A percentile compares a stretch with the other conserved stretches of the same genome.
These are phyloP conservation scores for Orobanche coerulescens DNA, from an alignment of 257 asterid species.

Conservation along the genomic window DNA sequence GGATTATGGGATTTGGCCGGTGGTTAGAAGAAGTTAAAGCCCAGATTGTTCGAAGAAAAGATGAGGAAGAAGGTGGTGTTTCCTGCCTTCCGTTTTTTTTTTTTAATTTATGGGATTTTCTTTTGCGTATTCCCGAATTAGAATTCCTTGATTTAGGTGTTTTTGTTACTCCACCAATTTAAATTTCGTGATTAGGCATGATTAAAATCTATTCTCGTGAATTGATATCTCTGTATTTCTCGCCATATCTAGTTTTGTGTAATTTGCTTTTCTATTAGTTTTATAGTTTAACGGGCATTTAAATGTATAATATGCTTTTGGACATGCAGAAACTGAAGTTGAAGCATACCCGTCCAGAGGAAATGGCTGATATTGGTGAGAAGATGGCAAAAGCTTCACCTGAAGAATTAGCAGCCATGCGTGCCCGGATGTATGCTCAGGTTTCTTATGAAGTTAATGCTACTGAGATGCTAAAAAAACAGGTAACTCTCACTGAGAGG, in stretches of 20 bases:
- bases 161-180: not conserved
- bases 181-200: slow-evolving; percentile 3
- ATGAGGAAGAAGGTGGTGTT: slow-evolving; percentile 55
- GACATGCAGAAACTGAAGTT: slow-evolving; percentile 81
- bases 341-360: slow-evolving; percentile 88
- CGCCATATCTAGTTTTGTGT: not conserved
- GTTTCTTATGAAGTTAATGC: slow-evolving; percentile 64
- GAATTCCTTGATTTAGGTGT: not conserved
- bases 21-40: slow-evolving; percentile 97
- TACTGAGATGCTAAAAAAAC: slow-evolving; percentile 83
- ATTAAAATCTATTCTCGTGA: not conserved
- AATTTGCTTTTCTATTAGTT: slow-evolving; percentile 7
- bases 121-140: not conserved
- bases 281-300: not conserved
- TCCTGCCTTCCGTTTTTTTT: not conserved
- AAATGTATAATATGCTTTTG: slow-evolving; percentile 45
- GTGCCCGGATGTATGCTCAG: slow-evolving; percentile 73
- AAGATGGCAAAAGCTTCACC: slow-evolving; percentile 93
- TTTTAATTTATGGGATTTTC: not conserved
- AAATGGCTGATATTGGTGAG: slow-evolving; percentile 81
- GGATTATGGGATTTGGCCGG: too few species aligned
- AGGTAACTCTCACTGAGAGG: too few species aligned
- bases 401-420: slow-evolving; percentile 80
- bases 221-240: not conserved
- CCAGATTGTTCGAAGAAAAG: slow-evolving; percentile 54